Percentiles rank a stretch among this genome's conserved stretches.
phyloP scores from a whole-genome alignment of 805 yeast genomes.

The Ascoidea rubescens region DNA sequence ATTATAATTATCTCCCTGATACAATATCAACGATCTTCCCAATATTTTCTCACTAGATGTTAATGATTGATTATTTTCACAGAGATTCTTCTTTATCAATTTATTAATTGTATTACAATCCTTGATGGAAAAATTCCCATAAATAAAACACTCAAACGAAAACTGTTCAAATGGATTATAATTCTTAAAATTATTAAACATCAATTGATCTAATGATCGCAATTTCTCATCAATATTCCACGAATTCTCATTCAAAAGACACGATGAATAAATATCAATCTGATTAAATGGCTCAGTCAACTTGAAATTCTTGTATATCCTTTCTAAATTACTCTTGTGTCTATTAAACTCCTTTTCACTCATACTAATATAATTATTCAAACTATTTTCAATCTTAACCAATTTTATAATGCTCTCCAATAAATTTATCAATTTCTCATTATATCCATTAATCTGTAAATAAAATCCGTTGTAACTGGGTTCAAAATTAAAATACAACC shows the following conservation, averaged over 20 bases:
- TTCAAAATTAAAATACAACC: conserved; percentile 43
- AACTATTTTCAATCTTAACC: conserved; percentile 27
- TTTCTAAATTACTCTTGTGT: conserved; percentile 49
- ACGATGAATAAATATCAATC: conserved; percentile 48
- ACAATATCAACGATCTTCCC: neutral
- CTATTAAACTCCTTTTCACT: conserved; percentile 16
- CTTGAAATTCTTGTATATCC: conserved; percentile 52
- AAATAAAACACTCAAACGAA: conserved; percentile 60
- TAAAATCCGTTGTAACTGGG: conserved; percentile 59
- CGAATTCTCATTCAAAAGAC: conserved; percentile 56
- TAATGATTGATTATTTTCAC: neutral
- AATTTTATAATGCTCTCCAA: conserved; percentile 37
- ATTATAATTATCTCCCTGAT: neutral
- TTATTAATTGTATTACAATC: neutral
- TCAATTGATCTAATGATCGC: conserved; percentile 34
- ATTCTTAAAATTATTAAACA: conserved; percentile 33
- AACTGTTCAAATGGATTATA: conserved; percentile 26
- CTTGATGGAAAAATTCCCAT: conserved; percentile 50
- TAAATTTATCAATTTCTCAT: conserved; percentile 60
- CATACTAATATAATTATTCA: conserved; percentile 30
- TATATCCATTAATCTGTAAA: conserved; percentile 63
- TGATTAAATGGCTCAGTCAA: conserved; percentile 70
- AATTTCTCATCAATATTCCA: conserved; percentile 55
- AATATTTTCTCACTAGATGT: neutral
- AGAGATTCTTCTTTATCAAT: neutral